Evolutionary conservation across 441 rosid species (phyloP).

Genomic region (Arabidopsis lyrata): DNA sequence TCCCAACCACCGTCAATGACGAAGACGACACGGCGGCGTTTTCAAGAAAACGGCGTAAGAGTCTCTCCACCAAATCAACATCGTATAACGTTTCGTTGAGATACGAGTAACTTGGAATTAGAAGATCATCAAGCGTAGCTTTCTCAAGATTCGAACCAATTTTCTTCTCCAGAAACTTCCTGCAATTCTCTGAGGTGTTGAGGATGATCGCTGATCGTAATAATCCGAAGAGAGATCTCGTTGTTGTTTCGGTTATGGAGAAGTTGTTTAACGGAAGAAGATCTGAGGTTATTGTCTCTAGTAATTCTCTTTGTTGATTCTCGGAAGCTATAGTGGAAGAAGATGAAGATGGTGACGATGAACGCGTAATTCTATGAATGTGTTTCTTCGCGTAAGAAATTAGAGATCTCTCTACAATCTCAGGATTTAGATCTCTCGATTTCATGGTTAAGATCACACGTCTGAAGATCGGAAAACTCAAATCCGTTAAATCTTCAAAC

Average conservation of each 20-base stretch:
- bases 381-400: constrained; percentile 56
- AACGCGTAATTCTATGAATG: constrained; percentile 57
- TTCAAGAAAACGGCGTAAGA: constrained; percentile 51
- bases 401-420: constrained; percentile 57
- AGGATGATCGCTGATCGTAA: constrained; percentile 62
- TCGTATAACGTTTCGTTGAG: constrained; percentile 70
- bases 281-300: constrained; percentile 53
- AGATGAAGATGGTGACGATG: constrained; percentile 46
- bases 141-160: constrained; percentile 60
- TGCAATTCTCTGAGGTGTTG: constrained; percentile 54
- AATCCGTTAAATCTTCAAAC: constrained; percentile 52
- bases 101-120: constrained; percentile 72
- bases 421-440: constrained; percentile 44
- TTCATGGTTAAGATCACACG: constrained; percentile 54
- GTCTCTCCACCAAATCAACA: constrained; percentile 64
- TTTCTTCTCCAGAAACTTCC: constrained; percentile 51
- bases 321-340: constrained; percentile 48
- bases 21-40: constrained; percentile 47
- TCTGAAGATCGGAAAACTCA: constrained; percentile 53
- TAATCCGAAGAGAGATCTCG: constrained; percentile 56
- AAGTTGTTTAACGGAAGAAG: too few relatives aligned
- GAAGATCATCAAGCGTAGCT: constrained; percentile 66
- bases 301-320: constrained; percentile 55
- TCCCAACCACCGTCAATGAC: constrained; percentile 64
- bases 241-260: constrained; percentile 3